Percentiles rank a stretch among this genome's conserved stretches.
phyloP scores from a whole-genome alignment of 2,329 filamentous ascomycete species.

The Penicillium sp. region DNA sequence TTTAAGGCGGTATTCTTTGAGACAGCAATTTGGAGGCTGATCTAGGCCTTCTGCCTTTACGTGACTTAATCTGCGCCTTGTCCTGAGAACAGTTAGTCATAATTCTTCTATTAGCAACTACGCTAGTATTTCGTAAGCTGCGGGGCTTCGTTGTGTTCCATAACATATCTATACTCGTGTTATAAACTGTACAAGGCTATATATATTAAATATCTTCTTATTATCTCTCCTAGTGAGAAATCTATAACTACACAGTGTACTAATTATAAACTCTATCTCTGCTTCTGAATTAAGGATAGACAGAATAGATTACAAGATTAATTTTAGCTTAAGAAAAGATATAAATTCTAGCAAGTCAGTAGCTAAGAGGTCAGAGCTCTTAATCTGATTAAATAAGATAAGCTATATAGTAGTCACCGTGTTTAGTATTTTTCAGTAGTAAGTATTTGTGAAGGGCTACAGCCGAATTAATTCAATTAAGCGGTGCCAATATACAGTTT shows the following conservation, averaged over 20 bases:
- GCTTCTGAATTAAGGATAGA: slow-evolving; percentile 16
- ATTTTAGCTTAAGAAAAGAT: slow-evolving; percentile 15
- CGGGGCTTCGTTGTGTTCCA: too few relatives aligned
- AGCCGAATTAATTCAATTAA: too few relatives aligned
- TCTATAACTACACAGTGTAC: slow-evolving; percentile 38
- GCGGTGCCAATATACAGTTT: too few relatives aligned
- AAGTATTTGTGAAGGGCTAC: too few relatives aligned
- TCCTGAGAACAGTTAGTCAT: too few relatives aligned
- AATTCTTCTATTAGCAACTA: too few relatives aligned
- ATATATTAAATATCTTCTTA: neutral
- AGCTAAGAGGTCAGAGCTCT: slow-evolving; percentile 30
- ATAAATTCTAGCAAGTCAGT: slow-evolving; percentile 39
- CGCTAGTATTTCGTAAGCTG: too few relatives aligned
- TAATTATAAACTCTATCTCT: slow-evolving; percentile 32
- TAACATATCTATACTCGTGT: neutral
- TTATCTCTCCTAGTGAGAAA: slow-evolving; percentile 23
- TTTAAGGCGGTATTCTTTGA: too few relatives aligned
- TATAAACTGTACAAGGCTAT: neutral
- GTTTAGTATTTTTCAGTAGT: slow-evolving; percentile 33
- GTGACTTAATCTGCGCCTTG: too few relatives aligned
- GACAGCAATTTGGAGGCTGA: too few relatives aligned
- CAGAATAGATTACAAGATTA: slow-evolving; percentile 39
- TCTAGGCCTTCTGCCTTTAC: too few relatives aligned
- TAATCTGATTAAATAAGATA: slow-evolving; percentile 43
- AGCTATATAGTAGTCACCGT: slow-evolving; percentile 39